Evolutionary conservation across 805 yeast species (phyloP).

Genomic region (Hemisphaericaspora nanyangensis): DNA sequence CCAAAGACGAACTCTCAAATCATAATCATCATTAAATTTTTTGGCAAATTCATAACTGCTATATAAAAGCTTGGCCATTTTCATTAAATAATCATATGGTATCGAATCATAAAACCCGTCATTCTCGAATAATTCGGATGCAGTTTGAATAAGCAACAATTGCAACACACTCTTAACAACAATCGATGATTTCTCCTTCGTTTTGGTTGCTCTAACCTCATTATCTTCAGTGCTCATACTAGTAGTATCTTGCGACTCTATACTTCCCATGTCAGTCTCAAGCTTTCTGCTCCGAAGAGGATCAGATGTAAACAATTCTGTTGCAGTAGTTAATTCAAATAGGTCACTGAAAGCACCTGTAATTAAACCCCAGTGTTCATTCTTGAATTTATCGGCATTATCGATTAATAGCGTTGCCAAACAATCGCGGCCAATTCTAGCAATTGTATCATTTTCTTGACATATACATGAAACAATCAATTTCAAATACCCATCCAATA

Average conservation of each 20-base stretch:
- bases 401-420: constrained; percentile 74
- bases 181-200: constrained; percentile 64
- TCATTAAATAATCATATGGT: constrained; percentile 61
- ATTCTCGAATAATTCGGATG: constrained; percentile 73
- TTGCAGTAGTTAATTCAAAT: constrained; percentile 82
- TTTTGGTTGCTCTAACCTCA: constrained; percentile 37
- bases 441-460: constrained; percentile 95
- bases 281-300: constrained; percentile 30
- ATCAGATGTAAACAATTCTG: constrained; percentile 68
- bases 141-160: constrained; percentile 78
- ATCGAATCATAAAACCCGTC: constrained; percentile 64
- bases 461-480: constrained; percentile 84
- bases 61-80: constrained; percentile 57
- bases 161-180: constrained; percentile 93
- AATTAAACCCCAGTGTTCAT: constrained; percentile 71
- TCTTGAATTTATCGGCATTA: constrained; percentile 61
- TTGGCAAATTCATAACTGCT: constrained; percentile 79
- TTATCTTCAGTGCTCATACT: constrained; percentile 23
- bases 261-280: constrained; percentile 30
- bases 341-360: constrained; percentile 61
- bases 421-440: constrained; percentile 90
- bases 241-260: constrained; percentile 10
- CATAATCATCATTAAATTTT: constrained; percentile 83
- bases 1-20: constrained; percentile 82
- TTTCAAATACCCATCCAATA: constrained; percentile 75